Percentiles rank a stretch among this genome's conserved stretches.
phyloP scores from a whole-genome alignment of 2,329 filamentous ascomycete genomes.

The Amylocarpus encephaloides region DNA sequence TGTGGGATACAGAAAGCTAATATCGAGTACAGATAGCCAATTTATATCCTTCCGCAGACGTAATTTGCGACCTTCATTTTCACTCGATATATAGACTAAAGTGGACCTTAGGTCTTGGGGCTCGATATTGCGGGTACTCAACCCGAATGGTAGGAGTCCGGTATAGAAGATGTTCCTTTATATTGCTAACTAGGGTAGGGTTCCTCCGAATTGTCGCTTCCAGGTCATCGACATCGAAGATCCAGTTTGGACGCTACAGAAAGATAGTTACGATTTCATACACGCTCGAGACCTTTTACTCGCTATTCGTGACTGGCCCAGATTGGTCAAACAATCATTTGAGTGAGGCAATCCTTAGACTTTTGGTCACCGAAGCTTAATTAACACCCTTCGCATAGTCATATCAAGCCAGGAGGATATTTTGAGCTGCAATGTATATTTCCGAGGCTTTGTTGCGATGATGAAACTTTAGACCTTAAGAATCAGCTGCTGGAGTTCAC shows the following conservation, averaged over 20 bases:
- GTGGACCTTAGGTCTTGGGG: slow-evolving; percentile 19
- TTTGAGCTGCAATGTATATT: slow-evolving; percentile 19
- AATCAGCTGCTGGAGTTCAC: slow-evolving; percentile 32
- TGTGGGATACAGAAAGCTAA: not conserved
- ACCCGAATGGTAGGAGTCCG: slow-evolving; percentile 19
- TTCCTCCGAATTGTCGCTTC: slow-evolving; percentile 45
- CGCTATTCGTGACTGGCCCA: slow-evolving; percentile 18
- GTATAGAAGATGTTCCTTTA: not conserved
- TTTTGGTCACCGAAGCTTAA: not conserved
- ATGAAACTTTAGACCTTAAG: slow-evolving; percentile 15
- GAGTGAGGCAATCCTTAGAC: slow-evolving; percentile 26
- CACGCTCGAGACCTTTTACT: slow-evolving; percentile 30
- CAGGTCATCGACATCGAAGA: slow-evolving; percentile 47
- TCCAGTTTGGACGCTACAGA: slow-evolving; percentile 40
- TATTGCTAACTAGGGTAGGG: slow-evolving; percentile 21
- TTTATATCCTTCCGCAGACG: slow-evolving; percentile 29
- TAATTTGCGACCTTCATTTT: slow-evolving; percentile 5
- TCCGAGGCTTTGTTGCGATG: slow-evolving; percentile 20
- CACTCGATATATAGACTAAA: not conserved
- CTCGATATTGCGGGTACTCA: slow-evolving; percentile 31
- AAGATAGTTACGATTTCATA: slow-evolving; percentile 43
- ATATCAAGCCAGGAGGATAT: slow-evolving; percentile 20
- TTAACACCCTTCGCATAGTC: not conserved
- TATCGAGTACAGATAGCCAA: slow-evolving; percentile 19
- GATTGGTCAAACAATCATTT: slow-evolving; percentile 18